Conservation (phyloP, 2,329 filamentous ascomycete species). For the Talaromyces sp. region DNA sequence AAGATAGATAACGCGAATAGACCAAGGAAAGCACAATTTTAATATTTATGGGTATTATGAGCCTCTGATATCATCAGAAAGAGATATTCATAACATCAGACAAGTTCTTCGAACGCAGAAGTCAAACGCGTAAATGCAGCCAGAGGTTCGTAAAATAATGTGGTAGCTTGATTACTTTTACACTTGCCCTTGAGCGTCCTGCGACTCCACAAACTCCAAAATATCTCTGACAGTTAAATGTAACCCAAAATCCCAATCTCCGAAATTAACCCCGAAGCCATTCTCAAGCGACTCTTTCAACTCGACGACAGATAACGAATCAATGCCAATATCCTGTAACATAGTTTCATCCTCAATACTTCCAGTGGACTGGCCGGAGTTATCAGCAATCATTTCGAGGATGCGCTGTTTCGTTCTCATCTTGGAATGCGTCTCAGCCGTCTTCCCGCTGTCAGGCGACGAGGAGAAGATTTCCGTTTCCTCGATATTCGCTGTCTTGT, state of each 20-base stretch:
- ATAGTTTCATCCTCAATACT: background rate
- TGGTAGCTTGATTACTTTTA: background rate
- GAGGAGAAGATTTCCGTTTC: conserved; percentile 1
- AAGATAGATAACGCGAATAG: too few species aligned
- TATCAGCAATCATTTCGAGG: conserved; percentile 8
- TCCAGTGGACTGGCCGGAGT: conserved; percentile 1
- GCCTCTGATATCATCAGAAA: background rate
- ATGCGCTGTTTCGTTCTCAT: conserved; percentile 5
- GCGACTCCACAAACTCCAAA: background rate
- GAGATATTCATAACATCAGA: background rate
- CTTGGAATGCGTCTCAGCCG: background rate
- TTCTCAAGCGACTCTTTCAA: conserved; percentile 6
- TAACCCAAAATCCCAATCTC: conserved; percentile 7
- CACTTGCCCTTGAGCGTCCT: background rate
- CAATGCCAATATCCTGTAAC: conserved; percentile 8
- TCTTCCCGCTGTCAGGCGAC: background rate
- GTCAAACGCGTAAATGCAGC: background rate
- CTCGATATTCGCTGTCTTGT: background rate
- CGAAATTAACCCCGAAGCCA: conserved; percentile 3
- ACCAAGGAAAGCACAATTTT: background rate
- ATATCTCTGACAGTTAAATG: conserved; percentile 4
- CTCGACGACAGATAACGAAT: conserved; percentile 4
- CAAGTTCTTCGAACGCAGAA: background rate
- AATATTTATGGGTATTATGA: background rate
- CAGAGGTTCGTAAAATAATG: background rate